phyloP scores from a whole-genome alignment of 768 basidiomycete species.

The Rhodocollybia butyracea region DNA sequence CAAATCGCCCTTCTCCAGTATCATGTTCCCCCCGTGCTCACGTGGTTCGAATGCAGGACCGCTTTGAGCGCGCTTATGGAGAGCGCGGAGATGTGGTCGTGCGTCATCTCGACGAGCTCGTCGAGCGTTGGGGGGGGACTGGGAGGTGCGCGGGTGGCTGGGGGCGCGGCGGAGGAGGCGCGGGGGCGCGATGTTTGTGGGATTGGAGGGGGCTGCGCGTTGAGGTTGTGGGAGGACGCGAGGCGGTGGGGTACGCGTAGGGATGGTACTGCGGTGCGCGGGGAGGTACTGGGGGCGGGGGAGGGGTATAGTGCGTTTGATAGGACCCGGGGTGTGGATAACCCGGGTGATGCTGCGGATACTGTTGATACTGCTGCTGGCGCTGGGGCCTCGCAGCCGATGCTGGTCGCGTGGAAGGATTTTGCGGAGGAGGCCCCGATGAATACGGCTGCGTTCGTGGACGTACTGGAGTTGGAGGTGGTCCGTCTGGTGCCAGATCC shows the following conservation, averaged over 20 bases:
- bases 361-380: constrained; percentile 18
- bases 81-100: constrained; percentile 53
- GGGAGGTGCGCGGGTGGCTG: constrained; percentile 26
- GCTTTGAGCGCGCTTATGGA: constrained; percentile 74
- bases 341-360: constrained; percentile 18
- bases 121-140: constrained; percentile 60
- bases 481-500: constrained; percentile 50
- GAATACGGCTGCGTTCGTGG: background rate
- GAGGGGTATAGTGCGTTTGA: constrained; percentile 14
- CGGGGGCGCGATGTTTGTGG: constrained; percentile 21
- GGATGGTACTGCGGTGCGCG: constrained; percentile 8
- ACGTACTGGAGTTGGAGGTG: background rate
- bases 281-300: constrained; percentile 18
- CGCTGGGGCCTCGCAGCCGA: constrained; percentile 9
- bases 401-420: constrained; percentile 17
- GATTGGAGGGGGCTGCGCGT: constrained; percentile 14
- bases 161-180: constrained; percentile 17
- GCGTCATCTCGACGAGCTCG: constrained; percentile 60
- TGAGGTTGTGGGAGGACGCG: background rate
- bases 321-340: constrained; percentile 13
- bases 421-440: constrained; percentile 14
- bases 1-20: constrained; percentile 88
- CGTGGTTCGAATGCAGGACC: constrained; percentile 79
- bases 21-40: constrained; percentile 57
- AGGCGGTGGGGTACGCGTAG: background rate